phyloP scores from a whole-genome alignment of 1,284 basidiomycete genomes.

The Lignosus rhinocerotis region DNA sequence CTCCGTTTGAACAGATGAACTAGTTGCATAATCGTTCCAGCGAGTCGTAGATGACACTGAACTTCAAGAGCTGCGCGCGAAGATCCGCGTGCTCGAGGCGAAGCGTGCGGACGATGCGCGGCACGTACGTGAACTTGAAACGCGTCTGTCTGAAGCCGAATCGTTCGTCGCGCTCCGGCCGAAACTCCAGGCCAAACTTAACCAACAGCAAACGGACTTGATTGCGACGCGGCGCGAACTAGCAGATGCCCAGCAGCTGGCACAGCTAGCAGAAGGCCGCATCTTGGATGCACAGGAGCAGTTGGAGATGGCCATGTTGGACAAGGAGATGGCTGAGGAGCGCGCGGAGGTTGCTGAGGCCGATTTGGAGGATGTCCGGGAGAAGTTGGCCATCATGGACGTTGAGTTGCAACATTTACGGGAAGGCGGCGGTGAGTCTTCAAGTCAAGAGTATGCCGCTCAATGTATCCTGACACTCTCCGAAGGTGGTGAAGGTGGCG shows the following conservation, averaged over 20 bases:
- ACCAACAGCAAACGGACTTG: conserved; percentile 76
- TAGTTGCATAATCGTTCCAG: conserved; percentile 7
- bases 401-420: conserved; percentile 83
- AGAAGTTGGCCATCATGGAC: conserved; percentile 79
- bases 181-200: conserved; percentile 88
- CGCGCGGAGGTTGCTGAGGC: conserved; percentile 79
- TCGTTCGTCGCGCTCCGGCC: conserved; percentile 83
- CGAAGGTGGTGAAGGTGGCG: conserved; percentile 38
- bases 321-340: conserved; percentile 98
- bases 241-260: conserved; percentile 67
- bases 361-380: conserved; percentile 77
- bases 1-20: background rate
- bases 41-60: conserved; percentile 52
- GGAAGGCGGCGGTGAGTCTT: conserved; percentile 46
- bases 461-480: background rate
- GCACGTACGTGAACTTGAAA: conserved; percentile 83
- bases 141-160: conserved; percentile 80
- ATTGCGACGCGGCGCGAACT: conserved; percentile 67
- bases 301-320: conserved; percentile 92
- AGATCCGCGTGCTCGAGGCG: conserved; percentile 83
- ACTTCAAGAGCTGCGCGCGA: conserved; percentile 81
- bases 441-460: background rate
- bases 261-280: conserved; percentile 58
- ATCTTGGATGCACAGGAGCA: conserved; percentile 81
- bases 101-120: conserved; percentile 87